Base-by-base conservation (phyloP, 2,329 filamentous ascomycete species). In the Aspergillus brasiliensis region DNA sequence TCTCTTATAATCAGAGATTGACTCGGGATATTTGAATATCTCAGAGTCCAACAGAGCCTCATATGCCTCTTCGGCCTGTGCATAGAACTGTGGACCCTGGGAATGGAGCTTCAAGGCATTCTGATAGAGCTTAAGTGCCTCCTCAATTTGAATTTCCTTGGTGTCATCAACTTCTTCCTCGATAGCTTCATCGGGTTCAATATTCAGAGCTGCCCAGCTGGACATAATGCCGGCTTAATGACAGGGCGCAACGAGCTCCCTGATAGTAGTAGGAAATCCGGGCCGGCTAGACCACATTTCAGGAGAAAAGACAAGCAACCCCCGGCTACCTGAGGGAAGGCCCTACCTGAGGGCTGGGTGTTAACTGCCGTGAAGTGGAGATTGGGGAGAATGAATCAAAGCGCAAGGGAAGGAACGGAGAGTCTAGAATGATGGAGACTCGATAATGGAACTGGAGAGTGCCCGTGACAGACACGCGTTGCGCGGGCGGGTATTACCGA, bases 111-210 rank as follows among this genome's bases (percentile, higher is more conserved):
- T 97, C 59, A 99, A 81, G 49, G 95, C 95, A 68, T 84, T 89
- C 72, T 98, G 93, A 74, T 97, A 99, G 37, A 94, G 86, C 78
- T 97, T 98, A 63, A 99, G 82, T 51, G 95, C 93, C 79, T 99
- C 95, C 71, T 99, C 95, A 71, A 98, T 94, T 83, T 97, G 93
- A 55, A 99, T 88, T 76, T 98, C 94, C 75, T 94, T 95, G 34
- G 93, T 97, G 70, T 95, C 92, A 75, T 99, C 95, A 71, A 97
- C 82, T 77, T 97, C 93, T 69, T 96, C 91, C 73, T 97, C 92
- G 65, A 89, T 82, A 59, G 91, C 91, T 71, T 96, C 91, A 78
- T 97, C 95, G 8, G 91, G 90, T 77, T 97, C 93, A 78, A 98
- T 86, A 75, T 99, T 99, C 76, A 97, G 88, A 56, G 94, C 91